phyloP scores from a whole-genome alignment of 2,329 filamentous ascomycete species.

The Fusarium verticillioides region DNA sequence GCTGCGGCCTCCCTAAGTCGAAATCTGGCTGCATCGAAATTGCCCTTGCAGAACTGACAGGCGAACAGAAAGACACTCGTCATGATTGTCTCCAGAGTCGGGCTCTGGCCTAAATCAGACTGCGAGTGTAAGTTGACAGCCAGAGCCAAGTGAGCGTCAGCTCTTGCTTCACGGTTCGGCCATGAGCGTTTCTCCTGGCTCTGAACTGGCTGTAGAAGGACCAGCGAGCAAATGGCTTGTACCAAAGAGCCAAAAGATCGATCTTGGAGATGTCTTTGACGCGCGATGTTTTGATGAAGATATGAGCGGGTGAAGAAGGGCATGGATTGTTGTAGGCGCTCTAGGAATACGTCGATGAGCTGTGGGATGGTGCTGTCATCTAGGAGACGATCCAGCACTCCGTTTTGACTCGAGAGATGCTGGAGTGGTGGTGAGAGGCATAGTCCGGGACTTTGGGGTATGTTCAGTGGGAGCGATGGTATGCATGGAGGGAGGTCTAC shows the following conservation, averaged over 20 bases:
- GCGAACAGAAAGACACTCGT: not conserved
- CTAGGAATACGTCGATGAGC: not conserved
- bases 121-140: not conserved
- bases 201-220: not conserved
- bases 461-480: rapidly evolving
- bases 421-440: not conserved
- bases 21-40: not conserved
- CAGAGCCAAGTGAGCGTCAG: not conserved
- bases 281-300: not conserved
- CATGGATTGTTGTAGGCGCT: not conserved
- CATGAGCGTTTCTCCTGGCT: not conserved
- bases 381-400: not conserved
- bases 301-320: not conserved
- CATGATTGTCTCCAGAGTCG: not conserved
- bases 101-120: not conserved
- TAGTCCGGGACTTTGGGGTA: rapidly evolving
- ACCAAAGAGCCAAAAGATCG: not conserved
- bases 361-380: not conserved
- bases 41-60: not conserved
- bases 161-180: not conserved
- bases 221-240: not conserved
- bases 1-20: not conserved
- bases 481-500: not conserved
- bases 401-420: not conserved
- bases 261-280: not conserved